A percentile compares a stretch with the other conserved stretches of the same genome.
Conservation (phyloP, 768 basidiomycete species). For the Pulveroboletus sp. region DNA sequence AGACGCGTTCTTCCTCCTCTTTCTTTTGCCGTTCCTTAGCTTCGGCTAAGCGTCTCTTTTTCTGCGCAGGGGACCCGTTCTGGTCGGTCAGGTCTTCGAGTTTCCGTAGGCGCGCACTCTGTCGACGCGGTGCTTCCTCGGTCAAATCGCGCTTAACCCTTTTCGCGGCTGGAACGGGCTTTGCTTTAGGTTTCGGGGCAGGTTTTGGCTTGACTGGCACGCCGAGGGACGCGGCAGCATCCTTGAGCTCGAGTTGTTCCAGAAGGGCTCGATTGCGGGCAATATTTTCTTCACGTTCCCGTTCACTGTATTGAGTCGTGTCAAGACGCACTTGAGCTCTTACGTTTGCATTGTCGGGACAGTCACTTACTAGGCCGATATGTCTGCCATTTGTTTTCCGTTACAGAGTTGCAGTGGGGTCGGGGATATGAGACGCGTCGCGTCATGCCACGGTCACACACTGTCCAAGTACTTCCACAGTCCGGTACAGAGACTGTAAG, state of each 20-base stretch:
- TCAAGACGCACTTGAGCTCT: background rate
- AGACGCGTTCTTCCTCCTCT: slow-evolving; percentile 58
- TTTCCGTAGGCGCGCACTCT: slow-evolving; percentile 57
- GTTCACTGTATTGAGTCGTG: slow-evolving; percentile 39
- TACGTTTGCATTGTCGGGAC: background rate
- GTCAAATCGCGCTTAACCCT: slow-evolving; percentile 46
- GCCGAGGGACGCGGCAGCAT: slow-evolving; percentile 46
- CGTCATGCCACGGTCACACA: slow-evolving; percentile 30
- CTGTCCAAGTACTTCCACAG: too few species aligned
- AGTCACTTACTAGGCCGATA: slow-evolving; percentile 49
- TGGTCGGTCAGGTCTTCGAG: slow-evolving; percentile 40
- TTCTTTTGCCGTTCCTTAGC: slow-evolving; percentile 52
- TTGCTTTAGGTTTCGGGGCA: slow-evolving; percentile 41
- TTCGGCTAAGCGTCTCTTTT: slow-evolving; percentile 60
- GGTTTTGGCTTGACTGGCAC: slow-evolving; percentile 38
- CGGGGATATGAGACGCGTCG: slow-evolving; percentile 22
- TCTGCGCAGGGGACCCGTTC: slow-evolving; percentile 62
- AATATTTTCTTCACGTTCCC: slow-evolving; percentile 76
- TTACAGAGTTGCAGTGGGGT: background rate
- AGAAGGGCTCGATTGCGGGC: slow-evolving; percentile 74
- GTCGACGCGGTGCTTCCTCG: slow-evolving; percentile 51
- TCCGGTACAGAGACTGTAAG: too few species aligned
- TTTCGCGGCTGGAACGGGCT: slow-evolving; percentile 58
- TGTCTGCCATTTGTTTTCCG: slow-evolving; percentile 33
- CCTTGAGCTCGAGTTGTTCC: slow-evolving; percentile 63